phyloP scores from a whole-genome alignment of 2,329 filamentous ascomycete genomes.

The Neospermospora avenae region DNA sequence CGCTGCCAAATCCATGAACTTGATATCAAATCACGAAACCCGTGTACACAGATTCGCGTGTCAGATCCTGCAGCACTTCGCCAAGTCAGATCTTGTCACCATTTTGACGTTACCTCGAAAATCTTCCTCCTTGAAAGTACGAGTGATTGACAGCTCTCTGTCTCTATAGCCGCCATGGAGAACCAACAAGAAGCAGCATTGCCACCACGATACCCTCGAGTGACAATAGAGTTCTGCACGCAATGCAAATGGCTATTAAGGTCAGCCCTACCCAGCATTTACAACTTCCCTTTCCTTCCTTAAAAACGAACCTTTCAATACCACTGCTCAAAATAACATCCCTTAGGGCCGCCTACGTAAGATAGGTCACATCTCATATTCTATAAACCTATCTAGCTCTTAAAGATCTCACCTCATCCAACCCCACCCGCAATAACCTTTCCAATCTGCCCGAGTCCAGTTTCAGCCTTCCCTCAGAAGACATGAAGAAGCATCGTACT shows the following conservation, averaged over 20 bases:
- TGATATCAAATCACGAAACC: conserved; percentile 5
- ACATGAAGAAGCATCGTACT: background rate
- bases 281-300: background rate
- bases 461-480: conserved; percentile 1
- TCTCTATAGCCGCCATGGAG: background rate
- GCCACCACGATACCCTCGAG: conserved; percentile 56
- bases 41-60: background rate
- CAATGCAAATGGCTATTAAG: conserved; percentile 88
- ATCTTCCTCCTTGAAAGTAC: background rate
- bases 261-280: conserved; percentile 47
- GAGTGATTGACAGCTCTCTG: background rate
- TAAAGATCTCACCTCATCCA: too few relatives aligned
- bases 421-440: background rate
- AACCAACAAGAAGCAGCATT: conserved; percentile 5
- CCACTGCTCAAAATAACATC: background rate
- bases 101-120: background rate
- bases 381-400: too few relatives aligned
- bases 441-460: background rate
- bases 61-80: background rate
- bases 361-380: background rate
- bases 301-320: background rate
- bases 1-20: background rate
- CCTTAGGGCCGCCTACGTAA: conserved; percentile 7
- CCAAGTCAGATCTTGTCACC: background rate
- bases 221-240: conserved; percentile 89